Conservation (phyloP, 371 early-diverging fungal species). For the Lichtheimia ornata region DNA sequence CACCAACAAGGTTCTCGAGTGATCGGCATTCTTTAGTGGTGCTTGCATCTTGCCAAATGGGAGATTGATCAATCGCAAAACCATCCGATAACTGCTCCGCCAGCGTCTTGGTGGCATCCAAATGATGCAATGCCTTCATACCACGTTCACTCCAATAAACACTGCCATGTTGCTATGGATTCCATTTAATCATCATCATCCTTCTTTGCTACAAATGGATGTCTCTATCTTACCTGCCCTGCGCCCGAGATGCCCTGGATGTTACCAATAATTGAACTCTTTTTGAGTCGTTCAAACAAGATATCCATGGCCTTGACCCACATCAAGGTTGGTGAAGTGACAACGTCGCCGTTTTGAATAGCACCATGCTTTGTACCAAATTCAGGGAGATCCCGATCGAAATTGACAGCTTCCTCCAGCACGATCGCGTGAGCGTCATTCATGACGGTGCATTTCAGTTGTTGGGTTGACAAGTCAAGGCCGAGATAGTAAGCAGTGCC, state of each 20-base stretch:
- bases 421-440: constrained; percentile 33
- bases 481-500: constrained; percentile 49
- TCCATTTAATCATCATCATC: too few species aligned
- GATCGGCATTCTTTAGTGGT: constrained; percentile 65
- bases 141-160: constrained; percentile 73
- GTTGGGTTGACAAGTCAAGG: constrained; percentile 79
- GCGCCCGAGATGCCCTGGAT: constrained; percentile 70
- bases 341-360: constrained; percentile 46
- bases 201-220: not conserved
- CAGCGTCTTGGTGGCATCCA: constrained; percentile 41
- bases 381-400: constrained; percentile 62
- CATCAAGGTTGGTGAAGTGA: constrained; percentile 74
- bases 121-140: constrained; percentile 27
- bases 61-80: constrained; percentile 67
- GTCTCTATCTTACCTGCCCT: constrained; percentile 57
- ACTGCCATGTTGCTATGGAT: constrained; percentile 77
- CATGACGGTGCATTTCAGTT: constrained; percentile 71
- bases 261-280: constrained; percentile 25
- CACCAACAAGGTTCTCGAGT: constrained; percentile 64
- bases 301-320: constrained; percentile 79
- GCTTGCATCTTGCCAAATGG: constrained; percentile 88
- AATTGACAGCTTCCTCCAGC: constrained; percentile 51
- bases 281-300: constrained; percentile 49
- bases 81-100: constrained; percentile 55
- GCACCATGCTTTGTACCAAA: constrained; percentile 58